These are phyloP conservation scores for Paecilomyces variotii DNA, from an alignment of 2,329 filamentous ascomycete species.

Conservation along the genomic window DNA sequence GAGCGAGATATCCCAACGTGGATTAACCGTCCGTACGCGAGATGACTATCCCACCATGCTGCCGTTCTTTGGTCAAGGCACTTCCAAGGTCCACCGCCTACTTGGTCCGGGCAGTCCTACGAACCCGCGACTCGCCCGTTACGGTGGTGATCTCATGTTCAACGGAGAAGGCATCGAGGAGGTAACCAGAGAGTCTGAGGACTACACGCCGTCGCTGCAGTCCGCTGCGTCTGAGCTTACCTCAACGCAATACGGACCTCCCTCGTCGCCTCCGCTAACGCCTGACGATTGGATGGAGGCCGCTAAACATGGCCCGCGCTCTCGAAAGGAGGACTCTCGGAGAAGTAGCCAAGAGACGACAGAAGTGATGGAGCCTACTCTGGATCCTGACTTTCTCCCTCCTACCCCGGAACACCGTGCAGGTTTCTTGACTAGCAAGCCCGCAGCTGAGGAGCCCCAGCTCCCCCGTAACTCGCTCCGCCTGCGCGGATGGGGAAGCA, in stretches of 20 bases:
- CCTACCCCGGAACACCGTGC: not conserved
- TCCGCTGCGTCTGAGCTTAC: slow-evolving; percentile 8
- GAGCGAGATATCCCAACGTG: slow-evolving; percentile 21
- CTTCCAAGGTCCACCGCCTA: slow-evolving; percentile 17
- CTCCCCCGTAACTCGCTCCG: slow-evolving; percentile 20
- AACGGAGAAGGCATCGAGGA: slow-evolving; percentile 13
- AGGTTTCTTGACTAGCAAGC: not conserved
- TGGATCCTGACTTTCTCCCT: not conserved
- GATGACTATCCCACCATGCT: slow-evolving; percentile 23
- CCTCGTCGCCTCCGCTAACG: slow-evolving; percentile 26
- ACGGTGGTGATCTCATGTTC: slow-evolving; percentile 14
- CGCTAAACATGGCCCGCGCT: slow-evolving; percentile 19
- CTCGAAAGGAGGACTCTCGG: slow-evolving; percentile 8
- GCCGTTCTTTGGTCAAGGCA: slow-evolving; percentile 19
- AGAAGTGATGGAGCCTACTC: not conserved
- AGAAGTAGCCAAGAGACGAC: not conserved
- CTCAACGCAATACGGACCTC: slow-evolving; percentile 4
- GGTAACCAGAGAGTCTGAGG: slow-evolving; percentile 14
- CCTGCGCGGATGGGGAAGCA: slow-evolving; percentile 16
- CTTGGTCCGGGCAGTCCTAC: slow-evolving; percentile 16
- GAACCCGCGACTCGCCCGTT: slow-evolving; percentile 14
- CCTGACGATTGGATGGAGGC: slow-evolving; percentile 37
- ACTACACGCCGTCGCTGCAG: slow-evolving; percentile 13
- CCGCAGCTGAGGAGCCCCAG: slow-evolving; percentile 13
- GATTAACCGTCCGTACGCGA: slow-evolving; percentile 10